Conservation (phyloP, 257 asterid species). For the Ophiorrhiza pumila region DNA sequence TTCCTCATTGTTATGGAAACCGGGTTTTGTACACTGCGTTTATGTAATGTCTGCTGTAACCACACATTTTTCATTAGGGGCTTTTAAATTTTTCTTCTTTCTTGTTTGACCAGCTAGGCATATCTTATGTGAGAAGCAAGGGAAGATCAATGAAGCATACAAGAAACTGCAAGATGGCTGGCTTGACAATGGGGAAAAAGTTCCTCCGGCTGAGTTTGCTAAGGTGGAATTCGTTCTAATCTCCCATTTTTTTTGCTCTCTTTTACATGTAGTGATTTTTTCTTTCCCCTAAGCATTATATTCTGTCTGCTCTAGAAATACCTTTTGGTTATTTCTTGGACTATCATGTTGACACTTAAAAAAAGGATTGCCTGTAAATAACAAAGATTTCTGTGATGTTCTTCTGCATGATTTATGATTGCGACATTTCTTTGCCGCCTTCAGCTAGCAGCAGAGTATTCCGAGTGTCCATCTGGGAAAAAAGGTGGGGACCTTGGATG, state of each 20-base stretch:
- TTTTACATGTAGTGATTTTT: background rate
- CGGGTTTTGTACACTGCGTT: background rate
- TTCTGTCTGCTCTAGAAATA: background rate
- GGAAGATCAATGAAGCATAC: constrained; percentile 95
- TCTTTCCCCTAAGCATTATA: background rate
- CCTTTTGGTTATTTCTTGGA: too few relatives aligned
- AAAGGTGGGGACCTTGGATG: constrained; percentile 98
- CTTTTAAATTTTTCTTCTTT: background rate
- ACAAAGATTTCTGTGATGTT: background rate
- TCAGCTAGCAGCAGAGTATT: constrained; percentile 86
- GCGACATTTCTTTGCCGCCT: constrained; percentile 4
- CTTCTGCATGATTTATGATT: background rate
- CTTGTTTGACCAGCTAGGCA: constrained; percentile 75
- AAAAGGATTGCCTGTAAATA: background rate
- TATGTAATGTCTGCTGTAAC: background rate
- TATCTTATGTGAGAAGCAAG: constrained; percentile 95
- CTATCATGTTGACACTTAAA: background rate
- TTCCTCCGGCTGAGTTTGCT: constrained; percentile 98
- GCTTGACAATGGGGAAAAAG: constrained; percentile 91
- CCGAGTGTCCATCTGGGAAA: constrained; percentile 98
- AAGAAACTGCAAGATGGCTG: constrained; percentile 97
- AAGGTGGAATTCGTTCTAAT: constrained; percentile 48
- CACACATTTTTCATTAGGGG: background rate
- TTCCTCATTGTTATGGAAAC: constrained; percentile 1
- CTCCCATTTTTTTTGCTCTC: background rate